These are phyloP conservation scores for Botrytis squamosa DNA, from an alignment of 2,329 filamentous ascomycete species.

Conservation along the genomic window DNA sequence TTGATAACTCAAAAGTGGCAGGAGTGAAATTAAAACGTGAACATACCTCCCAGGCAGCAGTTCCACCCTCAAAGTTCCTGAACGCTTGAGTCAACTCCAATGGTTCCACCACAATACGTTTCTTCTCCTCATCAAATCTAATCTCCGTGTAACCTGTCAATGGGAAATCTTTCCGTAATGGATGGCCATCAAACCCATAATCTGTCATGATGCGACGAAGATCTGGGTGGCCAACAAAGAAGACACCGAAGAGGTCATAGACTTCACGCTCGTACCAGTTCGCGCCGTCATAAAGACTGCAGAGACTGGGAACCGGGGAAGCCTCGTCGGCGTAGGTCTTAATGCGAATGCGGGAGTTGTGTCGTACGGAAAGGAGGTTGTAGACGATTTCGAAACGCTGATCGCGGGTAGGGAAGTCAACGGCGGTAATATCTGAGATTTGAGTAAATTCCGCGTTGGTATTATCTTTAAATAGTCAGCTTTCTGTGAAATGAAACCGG, in stretches of 20 bases:
- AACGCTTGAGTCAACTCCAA: slow-evolving; percentile 97
- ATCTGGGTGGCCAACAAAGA: slow-evolving; percentile 94
- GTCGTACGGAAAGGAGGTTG: slow-evolving; percentile 91
- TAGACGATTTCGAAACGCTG: slow-evolving; percentile 98
- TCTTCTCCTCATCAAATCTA: slow-evolving; percentile 99
- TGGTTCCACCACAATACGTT: slow-evolving; percentile 96
- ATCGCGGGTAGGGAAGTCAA: slow-evolving; percentile 93
- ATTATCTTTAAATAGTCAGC: slow-evolving; percentile 61
- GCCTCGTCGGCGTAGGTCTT: slow-evolving; percentile 99
- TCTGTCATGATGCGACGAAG: slow-evolving; percentile 98
- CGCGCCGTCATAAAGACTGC: slow-evolving; percentile 84
- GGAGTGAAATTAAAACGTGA: slow-evolving; percentile 31
- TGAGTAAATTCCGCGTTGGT: slow-evolving; percentile 96
- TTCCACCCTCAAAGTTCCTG: slow-evolving; percentile 94
- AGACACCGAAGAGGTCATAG: slow-evolving; percentile 96
- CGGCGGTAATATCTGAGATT: slow-evolving; percentile 86
- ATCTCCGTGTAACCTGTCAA: slow-evolving; percentile 98
- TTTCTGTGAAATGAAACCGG: background rate
- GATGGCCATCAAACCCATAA: slow-evolving; percentile 98
- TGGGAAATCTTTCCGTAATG: slow-evolving; percentile 95
- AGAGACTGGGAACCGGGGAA: slow-evolving; percentile 86
- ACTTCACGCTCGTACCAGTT: slow-evolving; percentile 99
- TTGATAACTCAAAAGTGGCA: slow-evolving; percentile 33
- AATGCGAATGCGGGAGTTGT: slow-evolving; percentile 94
- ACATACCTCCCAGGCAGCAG: slow-evolving; percentile 68